phyloP scores from a whole-genome alignment of 139 green algal genomes.

The Chlorella sp. region DNA sequence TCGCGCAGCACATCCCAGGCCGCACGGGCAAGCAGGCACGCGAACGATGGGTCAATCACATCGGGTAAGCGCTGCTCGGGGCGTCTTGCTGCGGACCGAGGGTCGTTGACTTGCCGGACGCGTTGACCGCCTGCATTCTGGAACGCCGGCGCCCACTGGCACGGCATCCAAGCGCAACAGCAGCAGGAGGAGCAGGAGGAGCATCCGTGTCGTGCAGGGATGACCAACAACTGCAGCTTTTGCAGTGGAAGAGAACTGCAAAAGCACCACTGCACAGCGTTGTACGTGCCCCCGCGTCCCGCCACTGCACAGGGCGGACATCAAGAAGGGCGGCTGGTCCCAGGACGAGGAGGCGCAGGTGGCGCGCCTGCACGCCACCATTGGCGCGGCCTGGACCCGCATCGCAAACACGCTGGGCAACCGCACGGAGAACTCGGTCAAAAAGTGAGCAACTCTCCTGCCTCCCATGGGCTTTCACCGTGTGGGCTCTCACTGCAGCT shows the following conservation, averaged over 20 bases:
- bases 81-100: background rate
- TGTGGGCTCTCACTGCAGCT: background rate
- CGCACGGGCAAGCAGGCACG: slow-evolving; percentile 57
- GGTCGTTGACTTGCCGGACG: too few relatives aligned
- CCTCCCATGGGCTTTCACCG: too few relatives aligned
- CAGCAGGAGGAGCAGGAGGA: too few relatives aligned
- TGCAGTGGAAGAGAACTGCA: too few relatives aligned
- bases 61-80: slow-evolving; percentile 8
- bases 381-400: background rate
- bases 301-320: slow-evolving; percentile 14
- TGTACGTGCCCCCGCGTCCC: too few relatives aligned
- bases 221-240: too few relatives aligned
- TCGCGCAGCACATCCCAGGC: slow-evolving; percentile 28
- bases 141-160: too few relatives aligned
- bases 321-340: slow-evolving; percentile 17
- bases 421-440: background rate
- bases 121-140: too few relatives aligned
- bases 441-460: slow-evolving; percentile 4
- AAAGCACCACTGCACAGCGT: too few relatives aligned
- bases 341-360: slow-evolving; percentile 6
- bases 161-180: too few relatives aligned
- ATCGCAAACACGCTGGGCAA: background rate
- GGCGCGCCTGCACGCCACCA: background rate
- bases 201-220: too few relatives aligned
- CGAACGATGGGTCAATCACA: slow-evolving; percentile 56